A percentile compares a stretch with the other conserved stretches of the same genome.
Conservation (phyloP, 495 filamentous ascomycete genomes). For the Sordaria brevicollis region DNA sequence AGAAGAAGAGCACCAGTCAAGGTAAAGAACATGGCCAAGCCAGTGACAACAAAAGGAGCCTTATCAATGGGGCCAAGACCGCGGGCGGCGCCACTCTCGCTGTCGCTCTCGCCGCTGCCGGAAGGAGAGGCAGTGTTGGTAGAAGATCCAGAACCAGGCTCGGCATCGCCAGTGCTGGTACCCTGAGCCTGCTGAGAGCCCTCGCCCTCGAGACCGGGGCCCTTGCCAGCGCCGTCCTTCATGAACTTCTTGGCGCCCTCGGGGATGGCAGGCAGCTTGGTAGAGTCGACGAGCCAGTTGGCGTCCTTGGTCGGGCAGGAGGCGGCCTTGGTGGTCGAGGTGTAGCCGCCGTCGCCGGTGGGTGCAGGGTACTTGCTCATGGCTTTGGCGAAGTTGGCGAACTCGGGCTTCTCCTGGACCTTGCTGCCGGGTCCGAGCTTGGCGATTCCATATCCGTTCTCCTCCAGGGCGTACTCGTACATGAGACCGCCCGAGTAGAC, state of each 20-base stretch:
- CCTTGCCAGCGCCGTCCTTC: slow-evolving; percentile 60
- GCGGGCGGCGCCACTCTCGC: slow-evolving; percentile 29
- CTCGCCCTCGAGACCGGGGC: slow-evolving; percentile 56
- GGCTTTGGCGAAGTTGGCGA: slow-evolving; percentile 53
- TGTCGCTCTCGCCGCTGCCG: slow-evolving; percentile 16
- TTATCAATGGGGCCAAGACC: slow-evolving; percentile 35
- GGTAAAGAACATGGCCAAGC: slow-evolving; percentile 47
- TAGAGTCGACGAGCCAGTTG: slow-evolving; percentile 62
- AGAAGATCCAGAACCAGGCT: slow-evolving; percentile 49
- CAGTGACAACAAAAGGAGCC: slow-evolving; percentile 43
- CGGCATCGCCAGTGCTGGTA: slow-evolving; percentile 49
- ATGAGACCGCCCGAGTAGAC: slow-evolving; percentile 95
- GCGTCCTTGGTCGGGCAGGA: slow-evolving; percentile 58
- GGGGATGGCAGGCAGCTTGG: slow-evolving; percentile 67
- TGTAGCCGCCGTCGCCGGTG: slow-evolving; percentile 66
- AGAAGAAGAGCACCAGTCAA: slow-evolving; percentile 55
- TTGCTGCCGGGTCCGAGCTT: slow-evolving; percentile 43
- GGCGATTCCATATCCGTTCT: slow-evolving; percentile 68
- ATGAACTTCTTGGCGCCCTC: slow-evolving; percentile 54
- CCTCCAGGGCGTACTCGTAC: slow-evolving; percentile 86
- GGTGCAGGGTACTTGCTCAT: slow-evolving; percentile 55
- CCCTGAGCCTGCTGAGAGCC: slow-evolving; percentile 63
- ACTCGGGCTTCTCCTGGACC: slow-evolving; percentile 46
- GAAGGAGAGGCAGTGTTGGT: slow-evolving; percentile 29
- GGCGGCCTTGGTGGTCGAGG: slow-evolving; percentile 50